phyloP scores from a whole-genome alignment of 495 filamentous ascomycete genomes.

The Paragyromitra xinjiangensis region DNA sequence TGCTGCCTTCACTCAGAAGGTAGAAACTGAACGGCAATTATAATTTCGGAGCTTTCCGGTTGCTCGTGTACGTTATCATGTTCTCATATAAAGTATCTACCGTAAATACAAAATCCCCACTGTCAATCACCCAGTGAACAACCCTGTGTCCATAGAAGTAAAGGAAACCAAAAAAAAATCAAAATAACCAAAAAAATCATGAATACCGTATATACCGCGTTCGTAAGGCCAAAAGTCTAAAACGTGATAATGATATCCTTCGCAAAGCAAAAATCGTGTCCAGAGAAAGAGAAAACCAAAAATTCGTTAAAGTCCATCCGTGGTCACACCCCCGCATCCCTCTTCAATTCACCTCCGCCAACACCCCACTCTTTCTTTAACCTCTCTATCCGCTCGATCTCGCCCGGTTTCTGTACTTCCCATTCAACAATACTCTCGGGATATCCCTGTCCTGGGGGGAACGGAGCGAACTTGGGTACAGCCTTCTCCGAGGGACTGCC shows the following conservation, averaged over 20 bases:
- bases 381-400: background rate
- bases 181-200: no score
- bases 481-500: background rate
- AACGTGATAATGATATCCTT: background rate
- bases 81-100: no score
- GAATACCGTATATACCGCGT: no score
- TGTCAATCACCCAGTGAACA: no score
- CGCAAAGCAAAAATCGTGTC: background rate
- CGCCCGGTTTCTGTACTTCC: background rate
- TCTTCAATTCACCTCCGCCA: background rate
- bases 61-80: no score
- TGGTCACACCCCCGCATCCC: background rate
- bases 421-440: background rate
- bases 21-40: no score
- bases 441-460: constrained; percentile 30
- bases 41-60: no score
- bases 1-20: no score
- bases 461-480: constrained; percentile 4
- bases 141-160: background rate
- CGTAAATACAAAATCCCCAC: no score
- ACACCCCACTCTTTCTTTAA: background rate
- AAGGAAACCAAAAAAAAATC: no score
- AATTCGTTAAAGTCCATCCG: background rate
- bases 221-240: background rate
- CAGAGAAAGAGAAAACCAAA: background rate